These are phyloP conservation scores for Starmerella floris DNA, from an alignment of 805 yeast species.

Conservation along the genomic window DNA sequence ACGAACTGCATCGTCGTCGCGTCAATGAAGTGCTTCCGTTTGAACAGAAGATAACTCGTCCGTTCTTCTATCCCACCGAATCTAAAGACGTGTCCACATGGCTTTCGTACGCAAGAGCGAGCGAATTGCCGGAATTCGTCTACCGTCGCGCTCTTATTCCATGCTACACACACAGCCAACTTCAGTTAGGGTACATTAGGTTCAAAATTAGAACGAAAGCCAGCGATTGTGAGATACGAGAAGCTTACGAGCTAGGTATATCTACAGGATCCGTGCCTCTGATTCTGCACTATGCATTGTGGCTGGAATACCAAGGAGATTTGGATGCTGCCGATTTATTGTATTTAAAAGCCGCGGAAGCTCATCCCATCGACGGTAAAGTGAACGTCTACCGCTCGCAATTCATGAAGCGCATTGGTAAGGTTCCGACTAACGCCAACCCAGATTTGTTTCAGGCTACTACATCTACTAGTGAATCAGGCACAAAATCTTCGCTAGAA, in stretches of 20 bases:
- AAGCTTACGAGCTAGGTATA: slow-evolving; percentile 23
- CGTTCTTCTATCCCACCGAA: slow-evolving; percentile 43
- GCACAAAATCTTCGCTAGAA: too few species aligned
- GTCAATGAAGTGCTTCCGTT: slow-evolving; percentile 56
- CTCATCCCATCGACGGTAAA: too few species aligned
- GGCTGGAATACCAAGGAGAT: slow-evolving; percentile 20
- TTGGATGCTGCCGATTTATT: slow-evolving; percentile 20
- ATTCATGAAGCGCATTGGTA: too few species aligned
- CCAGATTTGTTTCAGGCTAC: too few species aligned
- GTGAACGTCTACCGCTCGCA: too few species aligned
- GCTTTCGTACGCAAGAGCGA: slow-evolving; percentile 44
- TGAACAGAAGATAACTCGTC: slow-evolving; percentile 50
- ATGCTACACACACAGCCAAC: slow-evolving; percentile 40
- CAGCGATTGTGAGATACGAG: not conserved
- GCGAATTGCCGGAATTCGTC: slow-evolving; percentile 31
- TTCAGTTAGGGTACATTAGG: slow-evolving; percentile 58
- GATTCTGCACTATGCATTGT: slow-evolving; percentile 24
- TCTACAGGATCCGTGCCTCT: slow-evolving; percentile 13
- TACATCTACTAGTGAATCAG: too few species aligned
- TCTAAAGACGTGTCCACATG: slow-evolving; percentile 40
- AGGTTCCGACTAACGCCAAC: too few species aligned
- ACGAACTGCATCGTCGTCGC: slow-evolving; percentile 20
- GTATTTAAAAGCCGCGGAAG: slow-evolving; percentile 12
- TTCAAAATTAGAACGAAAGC: slow-evolving; percentile 34
- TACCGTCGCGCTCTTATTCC: slow-evolving; percentile 54